Conservation (phyloP, 257 asterid species). For the Nicotiana paniculata region DNA sequence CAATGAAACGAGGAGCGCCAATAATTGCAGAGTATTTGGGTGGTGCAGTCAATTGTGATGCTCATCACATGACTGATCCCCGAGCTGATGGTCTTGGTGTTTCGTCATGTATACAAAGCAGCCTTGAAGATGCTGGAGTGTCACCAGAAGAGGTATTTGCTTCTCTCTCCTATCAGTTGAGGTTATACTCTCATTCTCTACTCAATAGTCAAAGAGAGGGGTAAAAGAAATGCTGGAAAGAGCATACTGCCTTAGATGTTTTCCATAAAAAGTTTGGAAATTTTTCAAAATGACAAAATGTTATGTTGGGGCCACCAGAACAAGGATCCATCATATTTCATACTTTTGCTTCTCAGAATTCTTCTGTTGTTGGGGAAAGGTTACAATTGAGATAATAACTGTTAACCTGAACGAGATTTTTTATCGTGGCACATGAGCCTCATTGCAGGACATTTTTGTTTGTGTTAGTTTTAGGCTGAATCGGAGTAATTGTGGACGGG, state of each 20-base stretch:
- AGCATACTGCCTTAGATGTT: neutral
- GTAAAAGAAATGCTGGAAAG: neutral
- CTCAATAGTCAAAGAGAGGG: neutral
- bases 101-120: constrained; percentile 69
- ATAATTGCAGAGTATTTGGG: constrained; percentile 92
- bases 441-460: neutral
- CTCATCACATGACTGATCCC: constrained; percentile 97
- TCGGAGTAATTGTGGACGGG: neutral
- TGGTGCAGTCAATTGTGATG: constrained; percentile 94
- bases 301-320: neutral
- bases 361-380: neutral
- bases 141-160: constrained; percentile 83
- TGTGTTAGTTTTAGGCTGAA: neutral
- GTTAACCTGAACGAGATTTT: neutral
- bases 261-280: neutral
- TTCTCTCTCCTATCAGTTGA: neutral
- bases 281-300: neutral
- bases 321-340: neutral
- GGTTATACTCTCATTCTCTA: neutral
- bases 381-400: neutral
- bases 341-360: neutral
- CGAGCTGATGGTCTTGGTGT: constrained; percentile 96
- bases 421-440: neutral
- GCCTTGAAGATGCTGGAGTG: constrained; percentile 84
- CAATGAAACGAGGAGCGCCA: constrained; percentile 86